Evolutionary conservation across 2,329 filamentous ascomycete genomes (phyloP).

Genomic region (Amauroascus verrucosus): DNA sequence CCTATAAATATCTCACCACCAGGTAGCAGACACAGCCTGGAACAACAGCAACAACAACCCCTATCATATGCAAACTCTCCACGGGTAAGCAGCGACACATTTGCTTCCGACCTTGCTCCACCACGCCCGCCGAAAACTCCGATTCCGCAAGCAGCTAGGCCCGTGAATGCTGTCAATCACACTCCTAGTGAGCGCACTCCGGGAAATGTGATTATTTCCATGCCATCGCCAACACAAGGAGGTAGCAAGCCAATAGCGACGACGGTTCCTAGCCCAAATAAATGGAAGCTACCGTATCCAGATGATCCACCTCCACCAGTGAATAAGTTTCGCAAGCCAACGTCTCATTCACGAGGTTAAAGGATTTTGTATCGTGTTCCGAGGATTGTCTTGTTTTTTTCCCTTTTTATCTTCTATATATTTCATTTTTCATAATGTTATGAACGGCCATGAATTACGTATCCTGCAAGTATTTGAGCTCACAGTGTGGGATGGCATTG

Average conservation of each 20-base stretch:
- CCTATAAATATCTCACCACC: slow-evolving; percentile 22
- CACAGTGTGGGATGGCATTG: neutral
- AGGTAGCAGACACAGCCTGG: slow-evolving; percentile 31
- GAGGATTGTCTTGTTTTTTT: neutral
- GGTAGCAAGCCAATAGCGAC: slow-evolving; percentile 17
- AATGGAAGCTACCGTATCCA: slow-evolving; percentile 59
- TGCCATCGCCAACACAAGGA: slow-evolving; percentile 31
- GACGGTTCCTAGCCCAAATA: neutral
- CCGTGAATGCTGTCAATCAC: slow-evolving; percentile 21
- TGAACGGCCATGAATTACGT: neutral
- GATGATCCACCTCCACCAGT: slow-evolving; percentile 72
- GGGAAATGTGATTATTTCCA: slow-evolving; percentile 15
- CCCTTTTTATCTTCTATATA: neutral
- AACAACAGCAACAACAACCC: slow-evolving; percentile 27
- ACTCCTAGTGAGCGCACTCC: slow-evolving; percentile 17
- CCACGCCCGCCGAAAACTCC: slow-evolving; percentile 70
- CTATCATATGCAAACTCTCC: slow-evolving; percentile 25
- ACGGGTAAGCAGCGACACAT: slow-evolving; percentile 29
- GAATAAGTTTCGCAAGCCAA: slow-evolving; percentile 78
- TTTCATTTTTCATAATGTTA: neutral
- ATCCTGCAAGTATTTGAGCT: neutral
- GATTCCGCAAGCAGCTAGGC: slow-evolving; percentile 35
- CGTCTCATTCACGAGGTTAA: slow-evolving; percentile 33
- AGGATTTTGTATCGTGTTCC: neutral
- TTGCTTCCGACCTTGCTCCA: slow-evolving; percentile 42